These are phyloP conservation scores for Iberis pinnata DNA, from an alignment of 345 rosid genomes.

Conservation along the genomic window DNA sequence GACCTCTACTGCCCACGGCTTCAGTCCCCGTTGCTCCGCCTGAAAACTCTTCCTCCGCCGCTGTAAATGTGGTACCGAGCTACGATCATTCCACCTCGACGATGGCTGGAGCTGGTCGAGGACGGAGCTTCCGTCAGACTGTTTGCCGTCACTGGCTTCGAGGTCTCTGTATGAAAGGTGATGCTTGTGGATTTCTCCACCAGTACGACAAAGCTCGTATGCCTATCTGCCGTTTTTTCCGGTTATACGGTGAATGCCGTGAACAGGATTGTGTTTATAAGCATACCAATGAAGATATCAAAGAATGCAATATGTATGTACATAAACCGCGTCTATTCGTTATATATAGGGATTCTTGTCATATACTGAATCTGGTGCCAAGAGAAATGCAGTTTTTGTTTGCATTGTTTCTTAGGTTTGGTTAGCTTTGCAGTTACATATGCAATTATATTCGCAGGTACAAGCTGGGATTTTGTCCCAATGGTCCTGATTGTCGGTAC, in stretches of 20 bases:
- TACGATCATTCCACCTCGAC: slow-evolving; percentile 20
- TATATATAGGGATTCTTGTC: too few species aligned
- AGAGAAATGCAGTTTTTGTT: too few species aligned
- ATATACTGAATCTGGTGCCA: too few species aligned
- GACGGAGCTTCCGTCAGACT: slow-evolving; percentile 89
- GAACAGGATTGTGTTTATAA: slow-evolving; percentile 98
- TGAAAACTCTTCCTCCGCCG: slow-evolving; percentile 38
- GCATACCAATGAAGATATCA: slow-evolving; percentile 93
- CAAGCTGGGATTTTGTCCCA: slow-evolving; percentile 97
- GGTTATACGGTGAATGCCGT: slow-evolving; percentile 88
- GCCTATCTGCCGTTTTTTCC: slow-evolving; percentile 91
- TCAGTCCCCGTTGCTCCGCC: slow-evolving; percentile 48
- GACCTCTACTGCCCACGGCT: slow-evolving; percentile 43
- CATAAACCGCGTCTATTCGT: too few species aligned
- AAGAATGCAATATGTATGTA: slow-evolving; percentile 94
- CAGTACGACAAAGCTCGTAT: slow-evolving; percentile 95
- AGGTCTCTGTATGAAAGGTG: slow-evolving; percentile 98
- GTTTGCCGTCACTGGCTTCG: slow-evolving; percentile 99
- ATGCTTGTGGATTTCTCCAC: slow-evolving; percentile 95
- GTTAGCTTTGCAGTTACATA: neutral
- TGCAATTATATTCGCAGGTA: slow-evolving; percentile 47
- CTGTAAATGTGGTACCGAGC: slow-evolving; percentile 18
- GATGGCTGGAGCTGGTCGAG: slow-evolving; percentile 42
- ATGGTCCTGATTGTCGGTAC: slow-evolving; percentile 93
- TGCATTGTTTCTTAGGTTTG: neutral